Base-by-base conservation (phyloP, 805 yeast genomes). In the Suhomyces sp. region DNA sequence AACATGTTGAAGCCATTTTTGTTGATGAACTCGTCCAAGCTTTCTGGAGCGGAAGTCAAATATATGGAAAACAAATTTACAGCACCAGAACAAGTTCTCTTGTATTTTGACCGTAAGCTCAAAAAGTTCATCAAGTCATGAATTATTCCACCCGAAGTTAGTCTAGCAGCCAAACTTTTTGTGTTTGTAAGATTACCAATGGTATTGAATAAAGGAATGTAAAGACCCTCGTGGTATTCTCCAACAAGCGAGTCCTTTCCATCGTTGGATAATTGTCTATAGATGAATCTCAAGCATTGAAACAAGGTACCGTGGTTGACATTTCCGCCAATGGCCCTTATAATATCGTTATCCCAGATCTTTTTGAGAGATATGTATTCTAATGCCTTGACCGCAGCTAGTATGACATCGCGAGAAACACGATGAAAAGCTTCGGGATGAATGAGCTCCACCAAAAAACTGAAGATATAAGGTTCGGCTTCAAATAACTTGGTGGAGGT, bases 261-360 rank as follows among this genome's bases (percentile, higher is more conserved):
- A 1, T 79, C 77, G 8, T 72, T 69, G 46, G 73, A 67, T 33
- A 83, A 57, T 41, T 76, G 69, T 52, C 83, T 81, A 50, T 81
- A 73, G n/a, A 89, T 81, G 43, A 76, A 75, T 51, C 92, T 79
- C 25, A 91, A 65, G 27, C 85, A 79, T 61, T 88, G 91, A 70
- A 87, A 88, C 39, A 92, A 62, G 10, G 84, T 69, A 1, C 97
- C 97, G 67, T 92, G 97, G 54, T 85, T 83, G 39, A 92, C 90
- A 64, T 89, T 89, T 8, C 94, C 97, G 19, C 94, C 89, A 56
- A 91, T 66, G 10, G 88, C 84, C 52, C 90, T 78, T 49, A 91
- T 76, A 20, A 92, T 76, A 57, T 91, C 97, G 47, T 85, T 76
- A 15, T 92, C 85, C 81, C 91, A 86, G 3, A 78, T 78, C 45